Evolutionary conservation across 169 alveolate species (phyloP).

Genomic region (Plasmodium falciparum): DNA sequence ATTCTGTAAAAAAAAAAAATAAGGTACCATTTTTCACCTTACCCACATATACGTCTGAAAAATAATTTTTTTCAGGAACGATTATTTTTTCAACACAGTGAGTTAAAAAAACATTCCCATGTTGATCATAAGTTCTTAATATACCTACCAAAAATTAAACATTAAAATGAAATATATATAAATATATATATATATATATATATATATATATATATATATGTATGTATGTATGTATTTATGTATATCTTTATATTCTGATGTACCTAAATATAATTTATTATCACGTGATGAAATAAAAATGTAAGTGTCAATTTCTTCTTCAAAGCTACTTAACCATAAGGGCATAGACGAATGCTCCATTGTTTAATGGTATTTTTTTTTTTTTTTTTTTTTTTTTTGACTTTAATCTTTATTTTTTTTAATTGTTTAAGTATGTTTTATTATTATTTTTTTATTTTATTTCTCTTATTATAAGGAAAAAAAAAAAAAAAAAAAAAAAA

Average conservation of each 20-base stretch:
- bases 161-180: not conserved
- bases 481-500: too few relatives aligned
- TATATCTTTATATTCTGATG: not conserved
- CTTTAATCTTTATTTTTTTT: constrained; percentile 6
- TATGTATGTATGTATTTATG: not conserved
- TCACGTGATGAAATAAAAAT: constrained; percentile 86
- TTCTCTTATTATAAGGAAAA: too few relatives aligned
- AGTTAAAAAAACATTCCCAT: constrained; percentile 84
- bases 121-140: constrained; percentile 86
- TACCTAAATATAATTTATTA: constrained; percentile 76
- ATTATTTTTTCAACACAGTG: constrained; percentile 84
- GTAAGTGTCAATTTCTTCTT: constrained; percentile 86
- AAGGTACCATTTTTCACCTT: not conserved
- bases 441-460: too few relatives aligned
- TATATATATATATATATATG: not conserved
- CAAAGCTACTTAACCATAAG: constrained; percentile 86
- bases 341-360: constrained; percentile 78
- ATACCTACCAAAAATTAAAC: constrained; percentile 78
- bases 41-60: constrained; percentile 87
- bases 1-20: not conserved
- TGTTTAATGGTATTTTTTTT: not conserved
- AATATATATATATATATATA: not conserved
- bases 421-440: not conserved
- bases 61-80: constrained; percentile 66
- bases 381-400: too few relatives aligned